Percentiles rank a stretch among this genome's conserved stretches.
These are phyloP conservation scores for Arabidopsis suecica DNA, from an alignment of 345 rosid genomes.

Conservation along the genomic window DNA sequence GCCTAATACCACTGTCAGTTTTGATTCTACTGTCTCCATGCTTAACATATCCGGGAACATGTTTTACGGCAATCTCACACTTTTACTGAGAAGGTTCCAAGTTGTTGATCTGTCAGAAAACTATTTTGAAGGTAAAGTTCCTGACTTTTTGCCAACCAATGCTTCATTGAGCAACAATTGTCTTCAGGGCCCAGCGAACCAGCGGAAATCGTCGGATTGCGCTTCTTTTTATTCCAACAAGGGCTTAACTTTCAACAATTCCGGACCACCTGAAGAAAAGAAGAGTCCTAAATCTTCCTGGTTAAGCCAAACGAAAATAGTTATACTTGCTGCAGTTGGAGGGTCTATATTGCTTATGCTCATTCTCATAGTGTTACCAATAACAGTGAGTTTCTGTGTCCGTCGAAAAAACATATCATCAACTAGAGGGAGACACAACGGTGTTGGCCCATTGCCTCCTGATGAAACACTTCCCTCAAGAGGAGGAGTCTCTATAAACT, in stretches of 20 bases:
- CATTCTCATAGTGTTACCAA: slow-evolving; percentile 51
- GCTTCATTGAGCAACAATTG: slow-evolving; percentile 45
- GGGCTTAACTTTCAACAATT: slow-evolving; percentile 39
- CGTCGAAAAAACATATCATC: slow-evolving; percentile 48
- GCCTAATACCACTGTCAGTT: slow-evolving; percentile 43
- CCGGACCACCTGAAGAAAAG: slow-evolving; percentile 26
- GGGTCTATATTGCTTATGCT: slow-evolving; percentile 66
- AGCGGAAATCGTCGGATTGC: slow-evolving; percentile 37
- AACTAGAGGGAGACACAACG: slow-evolving; percentile 48
- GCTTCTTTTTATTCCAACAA: slow-evolving; percentile 31
- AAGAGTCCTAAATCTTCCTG: slow-evolving; percentile 40
- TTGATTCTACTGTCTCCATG: slow-evolving; percentile 42
- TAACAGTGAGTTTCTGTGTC: slow-evolving; percentile 55
- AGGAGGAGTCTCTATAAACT: slow-evolving; percentile 51
- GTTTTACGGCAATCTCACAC: slow-evolving; percentile 66
- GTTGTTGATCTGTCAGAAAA: slow-evolving; percentile 70
- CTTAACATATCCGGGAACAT: slow-evolving; percentile 75
- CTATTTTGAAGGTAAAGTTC: slow-evolving; percentile 76
- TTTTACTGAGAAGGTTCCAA: slow-evolving; percentile 51
- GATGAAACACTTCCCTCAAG: slow-evolving; percentile 52
- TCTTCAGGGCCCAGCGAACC: slow-evolving; percentile 34
- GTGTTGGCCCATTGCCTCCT: slow-evolving; percentile 67
- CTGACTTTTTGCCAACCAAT: slow-evolving; percentile 37
- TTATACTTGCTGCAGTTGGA: slow-evolving; percentile 70
- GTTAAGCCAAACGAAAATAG: slow-evolving; percentile 52